Percentiles rank a stretch among this genome's conserved stretches.
These are phyloP conservation scores for Vitis rotundifolia DNA, from an alignment of 164 flowering plant species.

Conservation along the genomic window DNA sequence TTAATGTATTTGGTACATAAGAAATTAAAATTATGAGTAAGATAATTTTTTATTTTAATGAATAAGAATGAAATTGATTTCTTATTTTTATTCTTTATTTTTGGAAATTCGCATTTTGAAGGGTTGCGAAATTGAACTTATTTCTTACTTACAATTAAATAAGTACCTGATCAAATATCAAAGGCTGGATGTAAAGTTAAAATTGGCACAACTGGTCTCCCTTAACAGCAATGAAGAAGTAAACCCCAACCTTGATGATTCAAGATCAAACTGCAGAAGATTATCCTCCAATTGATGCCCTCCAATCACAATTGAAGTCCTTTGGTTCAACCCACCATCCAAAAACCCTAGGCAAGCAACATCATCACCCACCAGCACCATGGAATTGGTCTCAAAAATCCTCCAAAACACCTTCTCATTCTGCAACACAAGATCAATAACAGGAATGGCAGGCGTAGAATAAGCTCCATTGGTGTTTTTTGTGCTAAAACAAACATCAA, in stretches of 20 bases:
- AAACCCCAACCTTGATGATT: constrained; percentile 11
- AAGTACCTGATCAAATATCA: constrained; percentile 8
- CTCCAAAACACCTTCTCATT: constrained; percentile 14
- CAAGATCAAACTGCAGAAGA: constrained; percentile 13
- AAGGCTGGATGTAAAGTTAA: constrained; percentile 1
- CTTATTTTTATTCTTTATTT: too few relatives aligned
- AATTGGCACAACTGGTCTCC: constrained; percentile 19
- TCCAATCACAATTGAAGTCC: constrained; percentile 14
- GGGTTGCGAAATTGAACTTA: constrained; percentile 21
- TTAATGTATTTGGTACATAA: too few relatives aligned
- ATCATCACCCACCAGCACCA: constrained; percentile 3
- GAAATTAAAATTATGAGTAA: too few relatives aligned
- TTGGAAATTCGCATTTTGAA: too few relatives aligned
- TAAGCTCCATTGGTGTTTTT: background rate
- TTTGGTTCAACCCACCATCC: constrained; percentile 11
- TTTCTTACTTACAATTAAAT: constrained; percentile 8
- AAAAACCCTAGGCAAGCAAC: constrained; percentile 8
- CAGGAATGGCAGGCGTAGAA: constrained; percentile 8
- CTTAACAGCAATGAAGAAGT: constrained; percentile 15
- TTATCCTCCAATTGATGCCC: constrained; percentile 7
- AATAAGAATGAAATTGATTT: too few relatives aligned
- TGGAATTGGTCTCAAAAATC: constrained; percentile 13
- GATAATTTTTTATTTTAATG: too few relatives aligned
- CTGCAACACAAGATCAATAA: constrained; percentile 13
- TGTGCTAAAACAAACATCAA: constrained; percentile 9